Evolutionary conservation across 306 rosid genomes (phyloP).

Genomic region (Crotalaria pallida): DNA sequence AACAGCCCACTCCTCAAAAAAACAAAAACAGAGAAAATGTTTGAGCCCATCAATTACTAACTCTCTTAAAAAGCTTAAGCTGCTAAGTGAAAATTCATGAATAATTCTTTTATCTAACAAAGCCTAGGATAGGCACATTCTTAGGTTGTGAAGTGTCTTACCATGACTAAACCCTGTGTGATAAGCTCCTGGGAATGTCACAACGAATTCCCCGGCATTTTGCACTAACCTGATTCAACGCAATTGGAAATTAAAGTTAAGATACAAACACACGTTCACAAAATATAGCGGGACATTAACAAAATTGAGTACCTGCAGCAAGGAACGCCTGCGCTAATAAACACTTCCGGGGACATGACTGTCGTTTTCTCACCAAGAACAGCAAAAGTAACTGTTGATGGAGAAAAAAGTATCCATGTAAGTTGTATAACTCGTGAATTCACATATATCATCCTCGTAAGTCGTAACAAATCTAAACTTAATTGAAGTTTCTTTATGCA

Average conservation of each 20-base stretch:
- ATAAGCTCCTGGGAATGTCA: constrained; percentile 98
- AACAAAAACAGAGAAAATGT: neutral
- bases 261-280: constrained; percentile 27
- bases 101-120: too few species aligned
- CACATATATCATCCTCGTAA: constrained; percentile 2
- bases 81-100: too few species aligned
- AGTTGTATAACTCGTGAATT: constrained; percentile 14
- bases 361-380: constrained; percentile 84
- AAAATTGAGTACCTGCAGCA: constrained; percentile 67
- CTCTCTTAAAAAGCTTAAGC: too few species aligned
- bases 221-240: constrained; percentile 79
- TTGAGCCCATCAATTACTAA: neutral
- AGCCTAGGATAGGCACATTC: neutral
- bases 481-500: too few species aligned
- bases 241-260: constrained; percentile 28
- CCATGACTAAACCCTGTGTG: constrained; percentile 99
- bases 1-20: neutral
- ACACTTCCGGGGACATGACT: constrained; percentile 76
- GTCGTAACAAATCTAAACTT: constrained; percentile 7
- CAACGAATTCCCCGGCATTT: constrained; percentile 98
- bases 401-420: constrained; percentile 16
- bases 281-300: constrained; percentile 1
- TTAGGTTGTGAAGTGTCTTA: constrained; percentile 35
- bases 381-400: constrained; percentile 63
- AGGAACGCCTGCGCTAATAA: constrained; percentile 63